Base-by-base conservation (phyloP, 2,329 filamentous ascomycete species). In the Macroventuria anomochaeta region DNA sequence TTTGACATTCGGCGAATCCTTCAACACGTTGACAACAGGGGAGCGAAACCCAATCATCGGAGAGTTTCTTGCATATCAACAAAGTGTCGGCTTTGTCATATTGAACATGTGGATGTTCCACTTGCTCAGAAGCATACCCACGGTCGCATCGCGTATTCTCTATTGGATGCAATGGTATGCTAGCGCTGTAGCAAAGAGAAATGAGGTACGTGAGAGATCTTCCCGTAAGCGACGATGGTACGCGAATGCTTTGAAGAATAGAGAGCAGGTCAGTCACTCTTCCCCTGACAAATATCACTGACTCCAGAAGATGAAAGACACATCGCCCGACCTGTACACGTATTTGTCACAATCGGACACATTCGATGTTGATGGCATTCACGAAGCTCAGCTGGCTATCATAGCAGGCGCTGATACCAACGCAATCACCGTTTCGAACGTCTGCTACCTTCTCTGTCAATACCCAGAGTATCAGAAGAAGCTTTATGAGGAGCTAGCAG, bases 361-460 rank as follows among this genome's bases (percentile, higher is more conserved):
- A 2, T 60, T 54, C 23, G 39, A 43, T 1, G 12, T 18, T n/a
- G 20, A 58, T 13, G 25, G 47, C 15, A 25, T 46, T 12, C 53
- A 59, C 6, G 59, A 64, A n/a, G 55, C 49, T 20, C 50, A 58
- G 7, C 37, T 62, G 17, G 57, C 47, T 13, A 51, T 61, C 20
- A 48, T 62, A 53, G 82, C 81, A 1, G 81, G 81, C 5, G 75
- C 71, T 3, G 79, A 78, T 20, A 83, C 80, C 0, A 53, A 80
- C 12, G 78, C 75, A 40, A 78, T 81, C 46, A 76, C 81, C 3
- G 75, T 85, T 57, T 75, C 76, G 12, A 82, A 83, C 55, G 77
- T 78, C 37, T 75, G 83, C 67, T 81, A 46, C 23, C 41, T 52
- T 5, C 36, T 52, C 3, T 52, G 34, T 34, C 41, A 15, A 12